Base-by-base conservation (phyloP, 1,139 yeast genomes). In the Kodamaea ohmeri region DNA sequence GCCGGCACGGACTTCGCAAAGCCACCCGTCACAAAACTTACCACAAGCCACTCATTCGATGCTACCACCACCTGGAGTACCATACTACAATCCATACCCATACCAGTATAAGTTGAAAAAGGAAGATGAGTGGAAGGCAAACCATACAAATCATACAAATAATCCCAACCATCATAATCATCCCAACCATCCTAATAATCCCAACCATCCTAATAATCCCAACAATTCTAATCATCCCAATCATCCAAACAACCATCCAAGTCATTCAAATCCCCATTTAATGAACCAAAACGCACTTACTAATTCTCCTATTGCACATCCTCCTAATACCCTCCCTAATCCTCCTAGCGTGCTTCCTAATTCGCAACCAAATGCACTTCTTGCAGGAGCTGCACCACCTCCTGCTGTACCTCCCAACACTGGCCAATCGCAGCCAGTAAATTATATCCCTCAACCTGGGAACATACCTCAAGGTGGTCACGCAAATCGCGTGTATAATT, bases 161-260 rank as follows among this genome's bases (percentile, higher is more conserved):
- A 6, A 20, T 20, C 22, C 22, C 6, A 24, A 24, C 26, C 26
- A 24, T 5, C 8, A 6, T 11, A 6, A 15, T 15, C 26, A 9
- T 8, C 14, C 14, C 32, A 26, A 14, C 20, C 32, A 8, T 26
- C 12, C 2, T 25, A 21, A 13, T 14, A 21, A 9, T 27, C 25
- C 11, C 33, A 21, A 8, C 4, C 26, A 14, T 2, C 14, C 8
- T 19, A 21, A 18, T 19, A 21, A 18, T 13, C 21, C 18, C 25
- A 31, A 25, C 34, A 4, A 20, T 21, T 19, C 25, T 12, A 20
- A 14, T 6, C 34, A 20, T 5, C 14, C 7, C 11, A 20, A 31
- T 6, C 34, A 31, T 12, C 25, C 33, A 30, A 32, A 8, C 27
- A 21, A 14, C 22, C 22, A 20, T 20, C 22, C 22, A 20, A 20